Base-by-base conservation (phyloP, 768 basidiomycete species). In the Lactifluus volemus region DNA sequence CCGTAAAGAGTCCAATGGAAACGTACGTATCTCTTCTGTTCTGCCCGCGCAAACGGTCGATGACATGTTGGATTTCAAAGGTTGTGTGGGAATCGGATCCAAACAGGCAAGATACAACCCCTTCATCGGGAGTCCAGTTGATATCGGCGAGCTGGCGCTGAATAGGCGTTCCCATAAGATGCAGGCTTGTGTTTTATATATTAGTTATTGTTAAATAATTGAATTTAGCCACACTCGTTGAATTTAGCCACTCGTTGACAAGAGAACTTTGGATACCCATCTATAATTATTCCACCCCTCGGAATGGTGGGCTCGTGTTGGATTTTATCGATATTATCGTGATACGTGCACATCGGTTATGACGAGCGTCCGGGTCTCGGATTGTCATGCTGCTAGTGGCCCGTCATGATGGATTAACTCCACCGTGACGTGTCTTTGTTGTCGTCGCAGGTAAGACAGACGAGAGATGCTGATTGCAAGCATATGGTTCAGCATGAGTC, bases 41-140 rank as follows among this genome's bases (percentile, higher is more conserved):
- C 44, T 4, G 30, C 21, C 30, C 30, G 5, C 50, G 0, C 54
- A 81, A 82, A 15, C n/a, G 49, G 15, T 29, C 30, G 10, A 36
- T 48, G 30, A 49, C 17, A 21, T 45, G 17, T 19, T 30, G 32
- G 25, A 38, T 32, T 45, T 10, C 0, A n/a, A 30, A 61, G 60
- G 69, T 86, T 50, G 73, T 75, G 8, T 85, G 83, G 83, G 84
- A 86, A 67, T 81, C 80, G 0, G 82, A 84, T 64, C 83, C 84
- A 3, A 83, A 84, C 63, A 74, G 82, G 42, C 73, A 76, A 45
- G 76, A 71, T 3, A 82, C 77, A 10, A 75, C 77, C 4, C 74
- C 68, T 29, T 49, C 36, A 15, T 55, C 53, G 1, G 63, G 60
- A 19, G 48, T 53, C 15, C 74, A 77, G 63, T 77, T 74, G 1